Evolutionary conservation across 371 early-diverging fungal species (phyloP), one percentile per base, ranked within the genome.

Genomic region (Mortierella sp.): DNA sequence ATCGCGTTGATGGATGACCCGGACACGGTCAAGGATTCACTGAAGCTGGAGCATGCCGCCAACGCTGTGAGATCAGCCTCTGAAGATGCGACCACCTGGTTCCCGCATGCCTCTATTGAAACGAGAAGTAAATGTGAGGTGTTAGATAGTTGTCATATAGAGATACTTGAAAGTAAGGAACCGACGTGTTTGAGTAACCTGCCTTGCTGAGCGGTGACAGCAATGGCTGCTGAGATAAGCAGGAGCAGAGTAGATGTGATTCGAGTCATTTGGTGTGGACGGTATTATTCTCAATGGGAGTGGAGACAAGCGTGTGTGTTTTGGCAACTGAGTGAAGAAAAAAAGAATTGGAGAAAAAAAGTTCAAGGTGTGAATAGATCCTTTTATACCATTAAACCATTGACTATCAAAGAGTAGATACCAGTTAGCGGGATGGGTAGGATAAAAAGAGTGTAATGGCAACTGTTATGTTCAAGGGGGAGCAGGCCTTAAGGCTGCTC

Each of bases 11-110:
- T 83, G 39, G 86, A 86, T 0, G 85, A 66, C 45, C 90, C 68
- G 8, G 48, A 78, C n/a, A 92, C 79, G 22, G 86, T 86, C 34
- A 90, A 86, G 37, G 81, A 77, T 2, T 91, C 92, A 41, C 80
- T 85, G 69, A 87, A 89, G 8, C 44, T 64, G 22, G 83, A 84
- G 71, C 92, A 92, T 29, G 73, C 66, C 9, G 79, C 86, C 41
- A 92, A 72, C 9, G 86, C 41, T 43, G 88, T 87, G 10, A 92
- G 79, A 41, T 92, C 90, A 4, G 74, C 81, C 76, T 91, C 91
- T 13, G 79, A 80, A 10, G 74, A 52, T 4, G 77, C 86, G 2
- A 67, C 53, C 39, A 85, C 68, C 65, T 85, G 80, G 45, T 55
- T 79, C 52, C 72, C 73, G 43, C 89, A 88, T n/a, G 11, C 50